Base-by-base conservation (phyloP, 306 rosid genomes). In the Acacia melanoxylon region DNA sequence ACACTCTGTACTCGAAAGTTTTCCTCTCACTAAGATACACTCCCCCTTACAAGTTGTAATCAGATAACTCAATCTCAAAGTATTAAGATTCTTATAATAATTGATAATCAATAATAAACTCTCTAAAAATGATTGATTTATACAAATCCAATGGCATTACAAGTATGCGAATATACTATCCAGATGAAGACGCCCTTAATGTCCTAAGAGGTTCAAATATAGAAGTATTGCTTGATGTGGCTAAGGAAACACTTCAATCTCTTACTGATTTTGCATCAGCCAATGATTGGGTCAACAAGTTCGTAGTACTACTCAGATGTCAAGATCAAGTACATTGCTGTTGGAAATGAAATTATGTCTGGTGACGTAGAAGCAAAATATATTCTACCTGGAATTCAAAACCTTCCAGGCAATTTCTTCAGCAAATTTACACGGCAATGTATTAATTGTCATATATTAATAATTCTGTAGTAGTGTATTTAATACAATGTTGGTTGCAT, bases 281-380 rank as follows among this genome's bases (percentile, higher is more conserved):
- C 9, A 68, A 5, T 20, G 51, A 40, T 10, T 68, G 73, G 73
- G 73, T 92, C 42, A 80, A 69, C 0, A 66, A 35, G 8, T 66
- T 80, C 41, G 61, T 90, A 0, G 58, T 0, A 82, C 54, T 90
- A 82, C 20, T 33, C 82, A 24, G 78, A 89, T 3, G 84, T 90
- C 46, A 85, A 85, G 0, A 59, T 92, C 61, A 74, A 49, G 59
- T 87, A 90, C 86, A 80, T 92, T 2, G 51, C 83, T 0, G 85
- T 87, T 14, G 92, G 97, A 4, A 89, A 92, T 9, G 92, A 84
- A 78, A 48, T 90, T 16, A 65, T 14, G 2, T 85, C 90, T 0
- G 2, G 2, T 20, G 59, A 73, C 69, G 13, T 58, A 2, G 75
- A 27, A 41, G 86, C 87, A 5, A 52, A 33, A 1, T 89, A 25